Evolutionary conservation across 257 asterid genomes (phyloP).

Genomic region (Gardenia jasminoides): DNA sequence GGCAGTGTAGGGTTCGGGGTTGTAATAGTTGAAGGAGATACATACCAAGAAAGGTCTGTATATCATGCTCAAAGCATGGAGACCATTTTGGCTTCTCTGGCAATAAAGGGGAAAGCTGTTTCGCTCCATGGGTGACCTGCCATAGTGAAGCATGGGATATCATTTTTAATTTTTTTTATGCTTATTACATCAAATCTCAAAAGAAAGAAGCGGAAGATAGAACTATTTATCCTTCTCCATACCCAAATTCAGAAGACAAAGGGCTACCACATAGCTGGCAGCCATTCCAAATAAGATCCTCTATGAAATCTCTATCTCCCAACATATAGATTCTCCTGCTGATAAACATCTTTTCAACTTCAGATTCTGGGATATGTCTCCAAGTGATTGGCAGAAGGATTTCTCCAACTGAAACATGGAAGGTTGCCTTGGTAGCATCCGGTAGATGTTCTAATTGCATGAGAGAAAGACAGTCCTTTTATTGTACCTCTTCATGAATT

Average conservation of each 20-base stretch:
- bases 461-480: slow-evolving; percentile 50
- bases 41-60: slow-evolving; percentile 72
- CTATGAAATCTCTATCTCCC: slow-evolving; percentile 44
- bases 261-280: slow-evolving; percentile 62
- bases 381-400: slow-evolving; percentile 63
- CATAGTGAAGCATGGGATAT: slow-evolving; percentile 19
- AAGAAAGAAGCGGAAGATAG: not conserved
- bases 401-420: slow-evolving; percentile 69
- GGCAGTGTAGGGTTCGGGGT: no score
- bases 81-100: slow-evolving; percentile 46
- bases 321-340: slow-evolving; percentile 47
- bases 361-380: slow-evolving; percentile 48
- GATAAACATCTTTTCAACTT: slow-evolving; percentile 61
- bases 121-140: slow-evolving; percentile 40
- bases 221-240: slow-evolving; percentile 18
- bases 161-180: not conserved
- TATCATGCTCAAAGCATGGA: slow-evolving; percentile 51
- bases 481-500: slow-evolving; percentile 43
- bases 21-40: no score
- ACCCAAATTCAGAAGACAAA: slow-evolving; percentile 39
- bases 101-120: slow-evolving; percentile 42
- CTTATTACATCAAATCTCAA: slow-evolving; percentile 7
- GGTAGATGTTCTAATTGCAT: slow-evolving; percentile 39
- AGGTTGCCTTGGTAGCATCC: slow-evolving; percentile 40
- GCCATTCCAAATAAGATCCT: slow-evolving; percentile 59